Evolutionary conservation across 768 basidiomycete genomes (phyloP).

Genomic region (Mycena galericulata): DNA sequence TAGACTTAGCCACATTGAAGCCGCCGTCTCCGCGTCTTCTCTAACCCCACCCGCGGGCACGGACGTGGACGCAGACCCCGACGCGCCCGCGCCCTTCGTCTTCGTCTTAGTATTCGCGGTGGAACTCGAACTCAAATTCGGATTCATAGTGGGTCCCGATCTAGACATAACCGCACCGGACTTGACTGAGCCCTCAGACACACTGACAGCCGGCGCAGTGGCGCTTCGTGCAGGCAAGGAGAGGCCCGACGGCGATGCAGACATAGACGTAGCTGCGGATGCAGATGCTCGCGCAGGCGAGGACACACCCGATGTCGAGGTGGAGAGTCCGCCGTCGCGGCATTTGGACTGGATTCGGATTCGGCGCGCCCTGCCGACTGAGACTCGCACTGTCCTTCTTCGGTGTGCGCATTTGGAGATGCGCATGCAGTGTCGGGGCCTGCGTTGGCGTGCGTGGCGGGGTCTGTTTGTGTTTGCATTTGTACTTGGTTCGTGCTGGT

Average conservation of each 20-base stretch:
- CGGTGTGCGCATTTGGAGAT: not conserved
- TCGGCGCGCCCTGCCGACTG: not conserved
- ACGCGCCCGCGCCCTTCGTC: no score
- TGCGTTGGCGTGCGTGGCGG: no score
- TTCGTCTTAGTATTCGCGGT: no score
- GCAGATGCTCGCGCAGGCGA: not conserved
- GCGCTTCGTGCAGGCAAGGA: slow-evolving; percentile 2
- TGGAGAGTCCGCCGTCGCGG: not conserved
- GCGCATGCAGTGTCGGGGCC: not conserved
- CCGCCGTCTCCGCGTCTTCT: no score
- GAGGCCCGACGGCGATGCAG: not conserved
- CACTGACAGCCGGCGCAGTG: not conserved
- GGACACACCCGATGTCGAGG: not conserved
- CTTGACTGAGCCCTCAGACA: no score
- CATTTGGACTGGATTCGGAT: not conserved
- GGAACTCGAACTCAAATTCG: no score
- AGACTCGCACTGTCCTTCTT: not conserved
- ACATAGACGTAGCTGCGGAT: not conserved
- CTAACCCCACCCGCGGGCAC: no score
- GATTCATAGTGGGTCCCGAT: no score
- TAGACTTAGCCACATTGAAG: no score
- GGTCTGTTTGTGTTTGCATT: not conserved
- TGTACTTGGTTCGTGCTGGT: not conserved
- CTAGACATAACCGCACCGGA: no score
- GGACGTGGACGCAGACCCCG: no score